Percentiles rank a stretch among this genome's conserved stretches.
phyloP scores from a whole-genome alignment of 495 filamentous ascomycete genomes.

The Trichoderma orchidacearum region DNA sequence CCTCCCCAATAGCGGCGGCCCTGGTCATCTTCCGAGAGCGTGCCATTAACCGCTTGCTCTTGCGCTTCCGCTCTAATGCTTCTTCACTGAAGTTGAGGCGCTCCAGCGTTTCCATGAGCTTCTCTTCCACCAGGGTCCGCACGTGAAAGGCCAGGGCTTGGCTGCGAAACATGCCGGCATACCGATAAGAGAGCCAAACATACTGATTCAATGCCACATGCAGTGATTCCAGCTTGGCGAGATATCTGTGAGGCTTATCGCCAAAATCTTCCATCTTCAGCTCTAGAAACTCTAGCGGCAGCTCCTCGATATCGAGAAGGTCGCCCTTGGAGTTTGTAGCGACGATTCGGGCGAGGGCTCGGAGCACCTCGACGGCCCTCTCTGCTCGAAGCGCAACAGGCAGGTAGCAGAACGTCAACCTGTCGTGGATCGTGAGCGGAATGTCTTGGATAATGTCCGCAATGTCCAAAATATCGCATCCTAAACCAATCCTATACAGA shows the following conservation, averaged over 20 bases:
- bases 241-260: constrained; percentile 32
- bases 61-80: constrained; percentile 5
- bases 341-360: constrained; percentile 52
- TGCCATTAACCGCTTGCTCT: constrained; percentile 6
- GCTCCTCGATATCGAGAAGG: constrained; percentile 45
- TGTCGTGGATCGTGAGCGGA: constrained; percentile 51
- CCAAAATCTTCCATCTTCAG: constrained; percentile 16
- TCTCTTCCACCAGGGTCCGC: constrained; percentile 63
- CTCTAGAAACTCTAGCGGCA: constrained; percentile 59
- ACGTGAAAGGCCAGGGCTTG: constrained; percentile 66
- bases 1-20: constrained; percentile 5
- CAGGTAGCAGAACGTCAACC: constrained; percentile 59
- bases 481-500: constrained; percentile 59
- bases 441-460: constrained; percentile 58
- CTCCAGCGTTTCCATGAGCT: constrained; percentile 55
- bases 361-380: constrained; percentile 25
- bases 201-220: constrained; percentile 78
- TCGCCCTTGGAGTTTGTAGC: constrained; percentile 47
- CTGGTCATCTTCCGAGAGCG: not conserved
- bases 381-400: constrained; percentile 36
- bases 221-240: constrained; percentile 54
- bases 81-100: constrained; percentile 11
- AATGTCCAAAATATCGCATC: constrained; percentile 42
- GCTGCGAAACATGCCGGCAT: constrained; percentile 65
- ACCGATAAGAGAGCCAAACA: constrained; percentile 68